Base-by-base conservation (phyloP, 2,329 filamentous ascomycete genomes). In the Madurella fahalii region DNA sequence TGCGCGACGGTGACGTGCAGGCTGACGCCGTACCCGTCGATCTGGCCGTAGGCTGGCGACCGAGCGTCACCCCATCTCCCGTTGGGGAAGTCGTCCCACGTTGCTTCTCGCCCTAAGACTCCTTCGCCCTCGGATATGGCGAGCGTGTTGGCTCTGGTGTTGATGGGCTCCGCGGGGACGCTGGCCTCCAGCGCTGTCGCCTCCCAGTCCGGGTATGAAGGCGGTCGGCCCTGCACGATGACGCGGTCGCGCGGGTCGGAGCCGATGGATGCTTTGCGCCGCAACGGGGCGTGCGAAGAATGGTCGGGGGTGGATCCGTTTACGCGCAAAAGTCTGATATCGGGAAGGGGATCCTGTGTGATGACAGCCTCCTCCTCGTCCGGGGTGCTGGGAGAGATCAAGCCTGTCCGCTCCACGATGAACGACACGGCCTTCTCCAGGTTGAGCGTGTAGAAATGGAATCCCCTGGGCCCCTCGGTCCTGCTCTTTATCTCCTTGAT, bases 51-150 rank as follows among this genome's bases (percentile, higher is more conserved):
- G 0, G 93, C 93, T 1, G 91, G 91, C 2, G 91, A 96, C 50
- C 93, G 83, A 4, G 92, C 89, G 66, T 96, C 93, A 68, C 93
- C 93, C 85, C 93, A 97, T 52, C 93, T 84, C 30, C 93, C 94
- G 75, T 97, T 97, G 59, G 93, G 93, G 71, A 91, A 99, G 67
- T 99, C 94, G 66, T 99, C 94, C 94, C 94, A 99, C 0, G 94
- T 99, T 34, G 94, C 94, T 76, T 97, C 93, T 47, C 94, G 82
- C 11, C 93, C 94, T 7, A 96, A 77, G 3, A 88, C 81, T 20
- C 93, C 94, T 66, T 96, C 88, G 5, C 94, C 93, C 73, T 97
- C 93, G 0, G 92, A 96, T 54, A 96, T 96, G 30, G 92, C 90
- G 9, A 97, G 80, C 1, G 90, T 94, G 69, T 92, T 93, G 53